phyloP scores from a whole-genome alignment of 345 rosid species.

The Hirschfeldia incana region DNA sequence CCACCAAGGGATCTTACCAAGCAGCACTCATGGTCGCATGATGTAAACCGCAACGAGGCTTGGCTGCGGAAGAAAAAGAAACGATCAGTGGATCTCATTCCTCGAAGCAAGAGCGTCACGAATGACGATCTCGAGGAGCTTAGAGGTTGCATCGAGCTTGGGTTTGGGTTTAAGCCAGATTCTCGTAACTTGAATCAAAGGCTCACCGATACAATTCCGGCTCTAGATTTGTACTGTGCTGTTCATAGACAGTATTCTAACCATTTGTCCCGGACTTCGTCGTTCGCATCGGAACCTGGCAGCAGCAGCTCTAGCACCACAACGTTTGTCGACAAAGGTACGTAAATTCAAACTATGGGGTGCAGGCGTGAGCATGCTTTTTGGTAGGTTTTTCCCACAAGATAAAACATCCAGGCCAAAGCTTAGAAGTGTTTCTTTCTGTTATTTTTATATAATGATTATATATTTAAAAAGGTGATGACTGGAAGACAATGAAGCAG shows the following conservation, averaged over 20 bases:
- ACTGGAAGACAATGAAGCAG: conserved; percentile 62
- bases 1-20: conserved; percentile 10
- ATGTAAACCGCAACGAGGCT: background rate
- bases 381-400: background rate
- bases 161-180: conserved; percentile 69
- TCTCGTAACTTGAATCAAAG: conserved; percentile 62
- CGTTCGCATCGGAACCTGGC: conserved; percentile 48
- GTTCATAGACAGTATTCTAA: conserved; percentile 56
- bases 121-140: conserved; percentile 84
- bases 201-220: conserved; percentile 65
- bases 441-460: background rate
- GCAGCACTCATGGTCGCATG: background rate
- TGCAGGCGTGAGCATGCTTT: background rate
- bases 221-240: conserved; percentile 65
- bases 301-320: conserved; percentile 18
- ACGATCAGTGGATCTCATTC: background rate
- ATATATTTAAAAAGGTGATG: conserved; percentile 51
- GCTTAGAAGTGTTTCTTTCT: background rate
- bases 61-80: background rate
- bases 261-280: conserved; percentile 56
- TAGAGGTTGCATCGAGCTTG: conserved; percentile 75
- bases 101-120: conserved; percentile 39
- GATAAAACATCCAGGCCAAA: background rate
- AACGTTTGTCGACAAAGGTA: conserved; percentile 60
- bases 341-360: background rate